Evolutionary conservation across 805 yeast genomes (phyloP), one percentile per base, ranked within the genome.

Genomic region (Saturnispora besseyi): DNA sequence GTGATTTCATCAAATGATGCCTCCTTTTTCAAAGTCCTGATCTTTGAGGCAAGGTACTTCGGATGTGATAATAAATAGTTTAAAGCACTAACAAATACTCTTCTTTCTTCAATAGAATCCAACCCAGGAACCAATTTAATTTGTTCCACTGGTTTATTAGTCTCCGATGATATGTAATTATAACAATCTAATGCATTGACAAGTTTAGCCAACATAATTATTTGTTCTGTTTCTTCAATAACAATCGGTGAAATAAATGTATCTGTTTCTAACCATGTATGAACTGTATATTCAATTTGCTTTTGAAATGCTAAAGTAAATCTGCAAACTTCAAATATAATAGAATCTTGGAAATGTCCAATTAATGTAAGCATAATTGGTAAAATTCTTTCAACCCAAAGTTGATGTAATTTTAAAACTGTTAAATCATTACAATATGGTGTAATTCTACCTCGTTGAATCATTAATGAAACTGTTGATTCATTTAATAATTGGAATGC

Each of bases 311-410:
- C 73, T 21, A 76, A 70, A 3, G 82, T 70, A 53, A 87, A 84
- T 42, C 78, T 67, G 52, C 84, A 75, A 7, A 81, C 67, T 51
- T 87, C 93, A 2, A 87, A 81, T 1, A 83, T 56, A 2, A 84
- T 70, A 41, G 78, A 72, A 1, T 74, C 74, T 0, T 91, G 91
- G 51, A 88, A 77, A 45, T 74, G 76, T 28, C 81, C 72, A 37
- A 87, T 60, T 13, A 87, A 64, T 1, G 77, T 69, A 45, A 87
- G 66, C 21, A 84, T 67, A 5, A 87, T 77, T 0, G 93, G 81
- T 30, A 90, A 69, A 15, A 90, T 66, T 1, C 96, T 96, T 58
- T 82, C 80, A n/a, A 80, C 76, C 97, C 97, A 90, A n/a, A 86
- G 69, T 47, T 77, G 74, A 62, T 89, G 91, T 51, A 85, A 65